Percentiles rank a stretch among this genome's conserved stretches.
Conservation (phyloP, 2,329 filamentous ascomycete genomes). For the Didymella keratinophila region DNA sequence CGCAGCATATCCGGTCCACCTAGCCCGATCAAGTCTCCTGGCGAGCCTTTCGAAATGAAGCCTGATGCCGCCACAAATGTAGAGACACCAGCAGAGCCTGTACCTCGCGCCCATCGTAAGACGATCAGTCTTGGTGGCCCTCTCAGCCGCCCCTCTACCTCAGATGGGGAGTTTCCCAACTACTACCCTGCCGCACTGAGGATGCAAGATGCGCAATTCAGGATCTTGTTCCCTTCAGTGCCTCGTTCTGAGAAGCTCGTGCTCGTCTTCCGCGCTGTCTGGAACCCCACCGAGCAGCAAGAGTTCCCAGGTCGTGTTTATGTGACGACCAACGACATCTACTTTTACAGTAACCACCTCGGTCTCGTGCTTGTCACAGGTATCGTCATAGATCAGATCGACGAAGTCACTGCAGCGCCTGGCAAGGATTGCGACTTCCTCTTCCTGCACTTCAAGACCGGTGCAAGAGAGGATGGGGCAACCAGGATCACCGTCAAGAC, state of each 20-base stretch:
- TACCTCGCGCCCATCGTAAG: conserved; percentile 58
- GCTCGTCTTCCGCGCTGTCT: conserved; percentile 90
- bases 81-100: conserved; percentile 22
- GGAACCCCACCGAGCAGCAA: conserved; percentile 78
- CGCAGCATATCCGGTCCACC: conserved; percentile 45
- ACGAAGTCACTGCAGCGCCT: conserved; percentile 87
- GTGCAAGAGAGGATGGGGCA: conserved; percentile 68
- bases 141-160: conserved; percentile 25
- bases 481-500: conserved; percentile 87
- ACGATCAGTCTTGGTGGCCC: conserved; percentile 62
- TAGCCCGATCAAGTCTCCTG: conserved; percentile 41
- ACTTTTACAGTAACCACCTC: conserved; percentile 96
- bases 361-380: conserved; percentile 86
- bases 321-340: conserved; percentile 85
- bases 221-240: conserved; percentile 85
- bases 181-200: conserved; percentile 84
- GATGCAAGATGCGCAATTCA: conserved; percentile 91
- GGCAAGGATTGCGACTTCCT: conserved; percentile 94
- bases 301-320: conserved; percentile 87
- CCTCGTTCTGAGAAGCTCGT: conserved; percentile 81
- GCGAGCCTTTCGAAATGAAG: conserved; percentile 31
- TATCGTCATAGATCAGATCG: conserved; percentile 77
- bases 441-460: conserved; percentile 78
- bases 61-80: conserved; percentile 13
- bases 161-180: conserved; percentile 64